Conservation (phyloP, 148 eudicot species). For the Silene conica region DNA sequence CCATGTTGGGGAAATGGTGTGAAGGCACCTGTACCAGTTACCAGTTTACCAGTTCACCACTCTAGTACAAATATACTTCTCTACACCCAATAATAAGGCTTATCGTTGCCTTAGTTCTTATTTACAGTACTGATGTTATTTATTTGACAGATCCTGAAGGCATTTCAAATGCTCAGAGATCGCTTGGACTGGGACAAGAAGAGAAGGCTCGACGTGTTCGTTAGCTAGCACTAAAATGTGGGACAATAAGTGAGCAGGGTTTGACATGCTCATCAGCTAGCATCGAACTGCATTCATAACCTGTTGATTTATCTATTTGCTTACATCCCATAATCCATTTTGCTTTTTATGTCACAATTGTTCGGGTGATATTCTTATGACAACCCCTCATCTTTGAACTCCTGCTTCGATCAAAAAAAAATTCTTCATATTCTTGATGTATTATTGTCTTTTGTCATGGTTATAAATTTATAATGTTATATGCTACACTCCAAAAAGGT, state of each 20-base stretch:
- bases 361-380: too few species aligned
- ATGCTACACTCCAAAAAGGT: too few species aligned
- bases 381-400: too few species aligned
- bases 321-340: neutral
- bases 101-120: too few species aligned
- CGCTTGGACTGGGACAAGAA: conserved; percentile 92
- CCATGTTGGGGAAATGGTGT: neutral
- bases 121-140: neutral
- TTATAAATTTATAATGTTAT: too few species aligned
- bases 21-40: neutral
- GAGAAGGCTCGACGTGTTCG: conserved; percentile 73
- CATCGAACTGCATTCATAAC: neutral
- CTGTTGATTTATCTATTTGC: neutral
- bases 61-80: too few species aligned
- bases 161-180: conserved; percentile 80
- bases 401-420: neutral
- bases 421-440: neutral
- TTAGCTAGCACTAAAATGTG: conserved; percentile 9
- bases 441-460: neutral
- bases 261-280: neutral
- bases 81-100: neutral
- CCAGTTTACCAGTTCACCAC: too few species aligned
- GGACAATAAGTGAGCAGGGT: neutral
- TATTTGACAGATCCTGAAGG: conserved; percentile 78
- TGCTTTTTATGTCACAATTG: neutral